Evolutionary conservation across 768 basidiomycete species (phyloP), one percentile per base, ranked within the genome.

Genomic region (Leccinellum luteum): DNA sequence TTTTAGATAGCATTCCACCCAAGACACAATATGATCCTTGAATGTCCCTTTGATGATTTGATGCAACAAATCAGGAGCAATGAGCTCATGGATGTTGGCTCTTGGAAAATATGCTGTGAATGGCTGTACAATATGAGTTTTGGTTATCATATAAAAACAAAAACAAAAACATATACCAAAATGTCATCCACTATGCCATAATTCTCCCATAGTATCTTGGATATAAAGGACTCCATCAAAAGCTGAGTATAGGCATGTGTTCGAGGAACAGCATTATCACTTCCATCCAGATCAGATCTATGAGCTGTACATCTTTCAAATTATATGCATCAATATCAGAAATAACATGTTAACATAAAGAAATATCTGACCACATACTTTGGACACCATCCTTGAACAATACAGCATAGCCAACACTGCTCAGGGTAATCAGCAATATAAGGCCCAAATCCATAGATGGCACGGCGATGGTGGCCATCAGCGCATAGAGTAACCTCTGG

Each of bases 341-440:
- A 31, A 31, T 31, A 35, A 35, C 8, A 44, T 44, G 5, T 13
- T 43, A 43, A 19, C 43, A 44, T 44, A 14, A 14, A 34, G 6
- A 21, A 21, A 12, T 12, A 21, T 5, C 0, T 23, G 23, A 27
- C 3, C 2, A 48, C 47, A 15, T 25, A 48, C 47, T 25, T 19
- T 48, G 47, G 19, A 48, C 56, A 59, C 49, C 58, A 59, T 14
- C 54, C 50, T 13, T 55, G 58, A 13, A 59, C 54, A 12, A 59
- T 30, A 2, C 54, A 34, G 0, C 44, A 25, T 1, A 59, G 2
- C 3, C 74, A 54, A 1, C 60, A 70, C 51, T 78, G 76, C 54
- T 79, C 74, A 0, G 72, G 75, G 48, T 79, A 78, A 51, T 79
- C 73, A 0, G 75, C 74, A 60, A 79, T 77, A 38, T 75, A 75